phyloP scores from a whole-genome alignment of 768 basidiomycete species.

The Boletus rubescentipes region DNA sequence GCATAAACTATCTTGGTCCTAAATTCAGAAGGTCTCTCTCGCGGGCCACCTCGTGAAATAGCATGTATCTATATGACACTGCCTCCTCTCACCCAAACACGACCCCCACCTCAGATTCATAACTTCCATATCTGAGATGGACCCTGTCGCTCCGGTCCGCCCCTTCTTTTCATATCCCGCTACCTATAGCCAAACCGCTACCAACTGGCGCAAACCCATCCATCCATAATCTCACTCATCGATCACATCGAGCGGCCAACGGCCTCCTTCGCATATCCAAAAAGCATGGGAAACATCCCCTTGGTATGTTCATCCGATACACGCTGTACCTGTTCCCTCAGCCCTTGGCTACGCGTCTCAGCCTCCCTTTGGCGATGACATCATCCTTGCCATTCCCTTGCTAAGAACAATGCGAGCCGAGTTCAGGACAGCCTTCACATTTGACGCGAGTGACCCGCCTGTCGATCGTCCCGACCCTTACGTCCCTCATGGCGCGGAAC shows the following conservation, averaged over 20 bases:
- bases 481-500: slow-evolving; percentile 8
- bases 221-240: neutral
- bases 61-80: neutral
- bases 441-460: slow-evolving; percentile 5
- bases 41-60: neutral
- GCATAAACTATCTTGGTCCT: neutral
- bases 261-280: neutral
- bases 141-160: neutral
- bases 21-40: neutral
- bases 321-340: neutral
- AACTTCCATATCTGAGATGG: neutral
- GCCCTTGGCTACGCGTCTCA: neutral
- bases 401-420: neutral
- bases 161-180: slow-evolving; percentile 3
- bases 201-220: slow-evolving; percentile 11
- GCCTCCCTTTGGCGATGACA: slow-evolving; percentile 1
- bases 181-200: neutral
- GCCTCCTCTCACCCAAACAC: neutral
- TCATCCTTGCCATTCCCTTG: neutral
- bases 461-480: slow-evolving; percentile 4
- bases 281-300: slow-evolving; percentile 1
- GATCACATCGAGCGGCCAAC: slow-evolving; percentile 3
- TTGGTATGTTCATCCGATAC: neutral
- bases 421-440: neutral
- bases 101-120: slow-evolving; percentile 1